Conservation (phyloP, 345 rosid species). For the Eucalyptus guilfoylei region DNA sequence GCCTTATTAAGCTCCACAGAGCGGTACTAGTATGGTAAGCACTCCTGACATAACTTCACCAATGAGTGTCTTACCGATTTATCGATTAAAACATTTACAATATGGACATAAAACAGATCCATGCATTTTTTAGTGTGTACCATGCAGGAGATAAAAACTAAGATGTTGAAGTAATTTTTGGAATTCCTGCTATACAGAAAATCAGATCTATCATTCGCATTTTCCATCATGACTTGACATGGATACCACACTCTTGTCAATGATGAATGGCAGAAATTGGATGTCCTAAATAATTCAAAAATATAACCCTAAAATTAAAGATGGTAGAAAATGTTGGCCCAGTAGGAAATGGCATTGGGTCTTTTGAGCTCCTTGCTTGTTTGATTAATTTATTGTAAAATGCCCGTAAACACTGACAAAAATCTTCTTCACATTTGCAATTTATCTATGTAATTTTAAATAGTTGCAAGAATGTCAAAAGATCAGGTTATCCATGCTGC, state of each 20-base stretch:
- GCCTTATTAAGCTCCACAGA: not conserved
- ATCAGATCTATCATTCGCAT: not conserved
- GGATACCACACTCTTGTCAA: not conserved
- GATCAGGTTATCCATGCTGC: not conserved
- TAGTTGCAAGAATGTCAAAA: not conserved
- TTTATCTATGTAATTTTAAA: not conserved
- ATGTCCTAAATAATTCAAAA: not conserved
- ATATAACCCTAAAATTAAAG: not conserved
- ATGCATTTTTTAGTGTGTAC: not conserved
- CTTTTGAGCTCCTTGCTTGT: not conserved
- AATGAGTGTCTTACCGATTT: not conserved
- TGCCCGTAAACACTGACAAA: not conserved
- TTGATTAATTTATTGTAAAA: not conserved
- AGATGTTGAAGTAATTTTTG: not conserved
- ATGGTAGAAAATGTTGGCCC: not conserved
- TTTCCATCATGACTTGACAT: not conserved
- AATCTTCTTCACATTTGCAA: not conserved
- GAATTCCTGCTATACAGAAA: not conserved
- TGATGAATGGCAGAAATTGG: not conserved
- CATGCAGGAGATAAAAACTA: not conserved
- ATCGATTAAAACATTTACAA: not conserved
- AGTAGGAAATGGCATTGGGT: not conserved
- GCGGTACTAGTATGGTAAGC: not conserved
- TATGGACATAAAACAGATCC: not conserved
- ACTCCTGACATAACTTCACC: not conserved